A percentile compares a stretch with the other conserved stretches of the same genome.
Conservation (phyloP, 73 alveolate species). For the Blepharisma stoltei region DNA sequence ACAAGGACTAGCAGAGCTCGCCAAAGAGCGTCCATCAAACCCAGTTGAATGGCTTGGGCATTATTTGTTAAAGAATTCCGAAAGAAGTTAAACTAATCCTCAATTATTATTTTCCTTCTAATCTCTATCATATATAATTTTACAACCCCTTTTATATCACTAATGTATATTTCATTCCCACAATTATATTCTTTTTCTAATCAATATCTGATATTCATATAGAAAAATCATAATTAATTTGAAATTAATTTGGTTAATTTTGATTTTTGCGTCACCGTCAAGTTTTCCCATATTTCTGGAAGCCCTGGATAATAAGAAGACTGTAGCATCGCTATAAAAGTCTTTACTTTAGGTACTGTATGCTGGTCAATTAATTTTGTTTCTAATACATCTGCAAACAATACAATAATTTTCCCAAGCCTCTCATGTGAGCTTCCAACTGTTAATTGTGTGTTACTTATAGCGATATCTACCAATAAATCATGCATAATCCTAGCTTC, state of each 20-base stretch:
- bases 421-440: background rate
- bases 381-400: background rate
- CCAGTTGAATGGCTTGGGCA: conserved; percentile 85
- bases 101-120: too few relatives aligned
- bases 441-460: conserved; percentile 2
- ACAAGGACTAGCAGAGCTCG: conserved; percentile 76
- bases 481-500: conserved; percentile 54
- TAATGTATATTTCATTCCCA: too few relatives aligned
- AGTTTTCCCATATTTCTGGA: too few relatives aligned
- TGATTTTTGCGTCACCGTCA: too few relatives aligned
- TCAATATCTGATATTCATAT: too few relatives aligned
- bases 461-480: conserved; percentile 43
- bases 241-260: too few relatives aligned
- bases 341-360: background rate
- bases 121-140: too few relatives aligned
- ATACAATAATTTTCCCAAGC: background rate
- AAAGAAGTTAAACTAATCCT: conserved; percentile 34
- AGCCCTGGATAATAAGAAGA: background rate
- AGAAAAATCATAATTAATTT: too few relatives aligned
- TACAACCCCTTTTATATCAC: too few relatives aligned
- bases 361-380: background rate
- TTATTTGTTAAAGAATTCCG: conserved; percentile 70
- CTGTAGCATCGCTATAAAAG: background rate
- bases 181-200: too few relatives aligned
- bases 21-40: conserved; percentile 83